Conservation (phyloP, 768 basidiomycete species). For the Boletus insuetus region DNA sequence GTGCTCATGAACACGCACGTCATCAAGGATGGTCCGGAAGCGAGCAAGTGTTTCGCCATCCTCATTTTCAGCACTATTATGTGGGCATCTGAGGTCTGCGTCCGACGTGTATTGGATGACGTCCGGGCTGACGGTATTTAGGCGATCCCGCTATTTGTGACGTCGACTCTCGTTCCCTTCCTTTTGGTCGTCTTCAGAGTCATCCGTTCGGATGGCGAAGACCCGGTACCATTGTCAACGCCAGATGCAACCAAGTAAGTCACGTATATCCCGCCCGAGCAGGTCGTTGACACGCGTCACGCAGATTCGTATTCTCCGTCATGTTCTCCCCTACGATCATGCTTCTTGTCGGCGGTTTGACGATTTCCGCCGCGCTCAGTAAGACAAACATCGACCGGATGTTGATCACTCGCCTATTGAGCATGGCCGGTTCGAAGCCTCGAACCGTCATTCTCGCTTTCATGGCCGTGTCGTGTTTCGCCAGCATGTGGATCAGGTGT, state of each 20-base stretch:
- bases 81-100: slow-evolving; percentile 92
- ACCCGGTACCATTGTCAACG: slow-evolving; percentile 49
- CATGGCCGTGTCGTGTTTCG: slow-evolving; percentile 96
- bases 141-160: slow-evolving; percentile 98
- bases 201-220: slow-evolving; percentile 52
- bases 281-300: background rate
- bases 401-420: slow-evolving; percentile 85
- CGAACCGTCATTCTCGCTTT: slow-evolving; percentile 86
- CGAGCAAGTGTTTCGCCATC: slow-evolving; percentile 89
- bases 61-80: slow-evolving; percentile 86
- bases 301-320: slow-evolving; percentile 83
- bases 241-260: slow-evolving; percentile 79
- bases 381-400: slow-evolving; percentile 95
- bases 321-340: slow-evolving; percentile 99
- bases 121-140: slow-evolving; percentile 29
- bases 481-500: slow-evolving; percentile 98
- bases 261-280: background rate
- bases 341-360: slow-evolving; percentile 97
- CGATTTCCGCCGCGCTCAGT: slow-evolving; percentile 92
- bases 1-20: slow-evolving; percentile 57
- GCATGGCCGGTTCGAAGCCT: slow-evolving; percentile 85
- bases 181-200: slow-evolving; percentile 85
- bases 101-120: background rate
- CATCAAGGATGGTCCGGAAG: slow-evolving; percentile 57
- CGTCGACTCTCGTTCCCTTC: slow-evolving; percentile 85